Conservation (phyloP, 208 protist genomes). For the Zelonia costaricensis region DNA sequence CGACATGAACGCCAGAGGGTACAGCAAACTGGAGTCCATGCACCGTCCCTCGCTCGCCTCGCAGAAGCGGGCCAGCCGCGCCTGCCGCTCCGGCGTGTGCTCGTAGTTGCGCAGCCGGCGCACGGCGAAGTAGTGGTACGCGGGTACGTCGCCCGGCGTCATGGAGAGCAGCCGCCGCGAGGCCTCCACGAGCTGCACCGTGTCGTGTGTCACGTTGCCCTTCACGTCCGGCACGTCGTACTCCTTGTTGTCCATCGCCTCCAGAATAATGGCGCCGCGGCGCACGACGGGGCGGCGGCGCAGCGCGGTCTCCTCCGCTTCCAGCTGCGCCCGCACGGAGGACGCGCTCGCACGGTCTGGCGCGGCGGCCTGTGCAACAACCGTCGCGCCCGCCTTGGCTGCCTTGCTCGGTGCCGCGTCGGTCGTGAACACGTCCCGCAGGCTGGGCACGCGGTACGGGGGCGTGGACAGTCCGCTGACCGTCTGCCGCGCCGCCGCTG, state of each 20-base stretch:
- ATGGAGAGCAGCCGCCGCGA: conserved; percentile 46
- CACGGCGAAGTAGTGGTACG: conserved; percentile 68
- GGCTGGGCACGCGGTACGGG: conserved; percentile 11
- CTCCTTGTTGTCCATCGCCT: conserved; percentile 80
- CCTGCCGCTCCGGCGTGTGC: conserved; percentile 29
- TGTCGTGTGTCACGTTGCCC: conserved; percentile 45
- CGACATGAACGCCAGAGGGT: conserved; percentile 48
- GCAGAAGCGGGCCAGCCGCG: conserved; percentile 24
- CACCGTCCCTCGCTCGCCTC: conserved; percentile 29
- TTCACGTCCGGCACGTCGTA: conserved; percentile 57
- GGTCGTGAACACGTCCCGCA: conserved; percentile 8
- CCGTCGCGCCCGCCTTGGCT: not conserved
- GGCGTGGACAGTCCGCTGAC: not conserved
- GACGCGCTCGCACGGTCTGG: too few species aligned
- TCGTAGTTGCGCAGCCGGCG: conserved; percentile 49
- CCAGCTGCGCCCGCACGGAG: conserved; percentile 33
- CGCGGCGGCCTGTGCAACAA: not conserved
- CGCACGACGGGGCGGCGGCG: conserved; percentile 22
- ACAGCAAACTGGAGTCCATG: conserved; percentile 42
- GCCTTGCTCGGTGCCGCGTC: not conserved
- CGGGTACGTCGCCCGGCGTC: conserved; percentile 18
- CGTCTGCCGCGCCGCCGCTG: not conserved
- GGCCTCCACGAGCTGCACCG: conserved; percentile 69
- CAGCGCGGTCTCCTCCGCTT: conserved; percentile 28
- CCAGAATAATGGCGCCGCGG: conserved; percentile 64